Base-by-base conservation (phyloP, 2,329 filamentous ascomycete species). In the Juglanconis oblonga region DNA sequence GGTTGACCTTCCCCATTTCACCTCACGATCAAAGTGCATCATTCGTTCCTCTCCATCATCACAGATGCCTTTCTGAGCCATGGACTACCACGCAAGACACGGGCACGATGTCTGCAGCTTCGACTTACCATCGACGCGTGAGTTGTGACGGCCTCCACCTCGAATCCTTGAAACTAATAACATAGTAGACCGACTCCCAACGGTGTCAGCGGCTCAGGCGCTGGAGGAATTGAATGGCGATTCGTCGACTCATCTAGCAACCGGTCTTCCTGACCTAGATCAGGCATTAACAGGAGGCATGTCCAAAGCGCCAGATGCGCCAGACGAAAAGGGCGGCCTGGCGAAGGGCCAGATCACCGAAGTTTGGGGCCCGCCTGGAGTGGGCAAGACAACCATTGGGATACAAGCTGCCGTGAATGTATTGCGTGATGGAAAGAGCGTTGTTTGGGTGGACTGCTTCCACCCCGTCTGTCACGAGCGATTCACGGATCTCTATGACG, bases 311-410 rank as follows among this genome's bases (percentile, higher is more conserved):
- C 55, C 35, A 44, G 56, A 58, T 53, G 56, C 29, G n/a, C 56
- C 53, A 31, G 49, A 61, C 35, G 57, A 54, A 9, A 65, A 62
- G 57, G 81, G 82, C 17, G 92, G 92, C 4, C 79, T 96, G 52
- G 82, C 82, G 62, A 85, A 87, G 59, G 91, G 92, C 13, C 90
- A 92, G 71, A 81, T 97, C 47, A 90, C 90, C 3, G 94, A 98
- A 73, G 77, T 97, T 53, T 96, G 91, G 83, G 94, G 94, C 0
- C 92, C 93, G 10, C 89, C 91, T 8, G 93, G 92, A 1, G 85
- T 85, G 32, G 94, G 93, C 35, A 97, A 96, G 79, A 96, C 92
- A 4, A 81, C 88, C 11, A 78, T 97, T 67, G 90, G 88, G 40
- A 81, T 94, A 67, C 90, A 92, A 70, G 76, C 91, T 48, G 81